These are phyloP conservation scores for Bocquillonia castaneifolia DNA, from an alignment of 441 rosid species.

Conservation along the genomic window DNA sequence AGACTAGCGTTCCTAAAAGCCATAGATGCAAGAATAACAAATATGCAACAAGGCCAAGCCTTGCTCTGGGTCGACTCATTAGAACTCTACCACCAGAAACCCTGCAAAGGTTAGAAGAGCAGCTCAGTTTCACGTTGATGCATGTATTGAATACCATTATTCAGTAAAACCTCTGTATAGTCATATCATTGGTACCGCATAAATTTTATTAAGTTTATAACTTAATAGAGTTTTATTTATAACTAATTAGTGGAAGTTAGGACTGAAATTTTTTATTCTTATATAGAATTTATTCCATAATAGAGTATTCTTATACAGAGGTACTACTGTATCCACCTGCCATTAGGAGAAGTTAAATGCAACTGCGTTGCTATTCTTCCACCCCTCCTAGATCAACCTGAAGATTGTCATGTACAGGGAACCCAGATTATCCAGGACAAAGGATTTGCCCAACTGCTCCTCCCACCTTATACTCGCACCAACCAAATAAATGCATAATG, in stretches of 20 bases:
- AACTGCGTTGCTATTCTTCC: not conserved
- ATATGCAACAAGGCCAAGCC: constrained; percentile 65
- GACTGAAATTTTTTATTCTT: no score
- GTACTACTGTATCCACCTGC: no score
- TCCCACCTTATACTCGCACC: not conserved
- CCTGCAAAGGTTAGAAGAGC: constrained; percentile 40
- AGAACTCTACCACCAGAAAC: constrained; percentile 72
- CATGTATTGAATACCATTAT: not conserved
- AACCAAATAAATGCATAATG: not conserved
- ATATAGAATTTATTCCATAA: no score
- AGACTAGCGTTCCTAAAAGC: constrained; percentile 72
- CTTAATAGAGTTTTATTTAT: no score
- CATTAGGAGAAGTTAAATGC: no score
- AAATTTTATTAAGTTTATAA: no score
- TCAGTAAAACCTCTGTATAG: no score
- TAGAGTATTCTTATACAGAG: no score
- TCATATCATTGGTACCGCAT: no score
- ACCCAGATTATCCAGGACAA: no score
- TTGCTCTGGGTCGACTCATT: constrained; percentile 77
- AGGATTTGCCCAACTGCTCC: not conserved
- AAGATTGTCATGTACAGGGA: not conserved
- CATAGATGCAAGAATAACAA: constrained; percentile 73
- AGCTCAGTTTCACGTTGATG: constrained; percentile 15
- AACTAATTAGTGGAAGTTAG: no score
- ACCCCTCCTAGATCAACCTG: not conserved